A percentile compares a stretch with the other conserved stretches of the same genome.
Evolutionary conservation across 169 alveolate genomes (phyloP).

Genomic region (Pseudocohnilembus persalinus): DNA sequence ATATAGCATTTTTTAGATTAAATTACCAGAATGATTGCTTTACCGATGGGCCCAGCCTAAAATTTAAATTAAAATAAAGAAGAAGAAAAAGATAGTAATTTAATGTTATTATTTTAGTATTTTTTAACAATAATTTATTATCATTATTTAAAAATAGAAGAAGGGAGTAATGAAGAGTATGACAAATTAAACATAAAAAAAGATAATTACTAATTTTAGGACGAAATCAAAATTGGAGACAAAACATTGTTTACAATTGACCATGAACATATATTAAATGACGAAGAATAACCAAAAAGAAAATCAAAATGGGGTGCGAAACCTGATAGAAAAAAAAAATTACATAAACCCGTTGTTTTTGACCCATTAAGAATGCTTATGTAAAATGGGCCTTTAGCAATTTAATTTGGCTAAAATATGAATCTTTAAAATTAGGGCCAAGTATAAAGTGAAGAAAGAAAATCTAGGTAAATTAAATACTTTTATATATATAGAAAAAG

Average conservation of each 20-base stretch:
- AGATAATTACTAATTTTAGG: constrained; percentile 10
- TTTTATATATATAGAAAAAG: background rate
- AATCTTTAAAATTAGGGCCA: background rate
- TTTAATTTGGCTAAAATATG: constrained; percentile 12
- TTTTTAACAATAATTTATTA: too few species aligned
- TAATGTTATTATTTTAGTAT: too few species aligned
- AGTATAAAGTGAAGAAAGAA: constrained; percentile 22
- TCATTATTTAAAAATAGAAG: background rate
- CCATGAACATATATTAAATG: background rate
- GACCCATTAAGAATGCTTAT: constrained; percentile 39
- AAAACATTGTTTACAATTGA: constrained; percentile 23
- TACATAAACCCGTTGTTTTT: constrained; percentile 24
- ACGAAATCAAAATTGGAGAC: constrained; percentile 15
- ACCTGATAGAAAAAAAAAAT: constrained; percentile 40
- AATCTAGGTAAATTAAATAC: constrained; percentile 8
- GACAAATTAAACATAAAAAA: constrained; percentile 10
- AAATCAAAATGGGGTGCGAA: constrained; percentile 52
- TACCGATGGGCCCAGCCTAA: background rate
- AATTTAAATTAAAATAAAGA: background rate
- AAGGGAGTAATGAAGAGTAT: background rate
- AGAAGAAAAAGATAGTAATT: background rate
- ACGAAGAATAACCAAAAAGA: constrained; percentile 13
- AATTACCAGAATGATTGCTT: background rate
- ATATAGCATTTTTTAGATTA: too few species aligned
- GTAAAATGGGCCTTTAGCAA: constrained; percentile 29